Evolutionary conservation across 768 basidiomycete genomes (phyloP).

Genomic region (Leccinum uliginosum): DNA sequence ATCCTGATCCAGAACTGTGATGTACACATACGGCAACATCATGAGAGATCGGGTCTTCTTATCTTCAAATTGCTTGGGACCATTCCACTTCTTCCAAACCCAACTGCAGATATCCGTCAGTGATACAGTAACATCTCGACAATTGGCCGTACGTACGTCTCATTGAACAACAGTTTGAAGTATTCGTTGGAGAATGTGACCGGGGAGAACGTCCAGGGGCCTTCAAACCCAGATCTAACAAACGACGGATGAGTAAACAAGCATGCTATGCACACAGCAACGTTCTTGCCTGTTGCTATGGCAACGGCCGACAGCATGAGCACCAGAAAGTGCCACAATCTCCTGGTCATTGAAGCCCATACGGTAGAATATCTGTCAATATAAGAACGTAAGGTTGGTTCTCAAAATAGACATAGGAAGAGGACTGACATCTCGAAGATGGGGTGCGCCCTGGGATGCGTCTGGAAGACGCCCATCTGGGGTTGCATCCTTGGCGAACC

Average conservation of each 20-base stretch:
- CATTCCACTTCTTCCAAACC: slow-evolving; percentile 95
- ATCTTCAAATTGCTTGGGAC: slow-evolving; percentile 91
- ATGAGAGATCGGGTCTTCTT: slow-evolving; percentile 84
- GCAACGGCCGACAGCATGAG: slow-evolving; percentile 95
- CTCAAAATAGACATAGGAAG: not conserved
- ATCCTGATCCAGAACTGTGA: too few species aligned
- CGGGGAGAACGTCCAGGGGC: slow-evolving; percentile 95
- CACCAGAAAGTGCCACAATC: slow-evolving; percentile 92
- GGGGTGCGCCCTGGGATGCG: slow-evolving; percentile 75
- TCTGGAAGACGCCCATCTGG: slow-evolving; percentile 92
- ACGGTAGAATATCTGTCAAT: slow-evolving; percentile 57
- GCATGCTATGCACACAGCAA: not conserved
- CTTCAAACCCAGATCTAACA: slow-evolving; percentile 70
- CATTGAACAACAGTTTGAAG: slow-evolving; percentile 80
- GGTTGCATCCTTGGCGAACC: slow-evolving; percentile 65
- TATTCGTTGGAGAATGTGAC: slow-evolving; percentile 84
- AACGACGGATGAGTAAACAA: not conserved
- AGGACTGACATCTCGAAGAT: slow-evolving; percentile 67
- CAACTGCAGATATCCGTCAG: slow-evolving; percentile 40
- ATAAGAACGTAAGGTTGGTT: not conserved
- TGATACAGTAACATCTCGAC: not conserved
- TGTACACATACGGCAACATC: slow-evolving; percentile 83
- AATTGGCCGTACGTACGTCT: slow-evolving; percentile 49
- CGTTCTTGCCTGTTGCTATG: slow-evolving; percentile 65
- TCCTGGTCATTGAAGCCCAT: slow-evolving; percentile 96